Percentiles rank a stretch among this genome's conserved stretches.
phyloP scores from a whole-genome alignment of 371 early-diverging fungal species.

The Rhizopus arrhizus region DNA sequence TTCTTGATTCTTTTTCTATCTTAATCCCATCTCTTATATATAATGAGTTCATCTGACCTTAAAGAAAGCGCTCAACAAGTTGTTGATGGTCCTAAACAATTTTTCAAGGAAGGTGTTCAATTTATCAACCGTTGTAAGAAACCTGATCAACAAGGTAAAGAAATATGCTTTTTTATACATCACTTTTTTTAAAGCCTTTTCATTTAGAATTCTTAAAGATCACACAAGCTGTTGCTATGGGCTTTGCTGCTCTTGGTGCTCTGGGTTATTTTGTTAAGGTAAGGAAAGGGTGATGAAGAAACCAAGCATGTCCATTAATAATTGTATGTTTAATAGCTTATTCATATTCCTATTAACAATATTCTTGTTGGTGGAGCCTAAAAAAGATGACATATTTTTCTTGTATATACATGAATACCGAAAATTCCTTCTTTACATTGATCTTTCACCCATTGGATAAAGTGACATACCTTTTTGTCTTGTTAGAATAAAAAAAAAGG shows the following conservation, averaged over 20 bases:
- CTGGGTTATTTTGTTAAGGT: conserved; percentile 97
- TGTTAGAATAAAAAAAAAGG: too few relatives aligned
- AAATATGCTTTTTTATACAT: neutral
- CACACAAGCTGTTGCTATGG: conserved; percentile 92
- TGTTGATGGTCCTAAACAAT: conserved; percentile 86
- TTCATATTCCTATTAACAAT: conserved; percentile 99
- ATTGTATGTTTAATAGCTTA: conserved; percentile 54
- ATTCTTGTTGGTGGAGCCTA: conserved; percentile 88
- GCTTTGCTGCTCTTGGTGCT: conserved; percentile 97
- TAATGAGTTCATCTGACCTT: conserved; percentile 47
- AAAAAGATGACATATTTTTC: conserved; percentile 10
- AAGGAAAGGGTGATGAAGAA: neutral
- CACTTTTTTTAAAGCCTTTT: neutral
- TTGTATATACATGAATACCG: conserved; percentile 20
- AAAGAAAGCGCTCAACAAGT: conserved; percentile 60
- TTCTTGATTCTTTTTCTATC: conserved; percentile 8
- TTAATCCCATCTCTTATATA: conserved; percentile 13
- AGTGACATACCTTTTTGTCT: too few relatives aligned
- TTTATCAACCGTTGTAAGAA: conserved; percentile 95
- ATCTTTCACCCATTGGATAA: too few relatives aligned
- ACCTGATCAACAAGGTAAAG: conserved; percentile 90
- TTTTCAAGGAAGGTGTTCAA: conserved; percentile 87
- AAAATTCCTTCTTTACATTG: neutral
- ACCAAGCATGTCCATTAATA: neutral
- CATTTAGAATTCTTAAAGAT: conserved; percentile 89